A percentile compares a stretch with the other conserved stretches of the same genome.
phyloP scores from a whole-genome alignment of 192 early-diverging fungal species.

The Rhizoclosmatium globosum region DNA sequence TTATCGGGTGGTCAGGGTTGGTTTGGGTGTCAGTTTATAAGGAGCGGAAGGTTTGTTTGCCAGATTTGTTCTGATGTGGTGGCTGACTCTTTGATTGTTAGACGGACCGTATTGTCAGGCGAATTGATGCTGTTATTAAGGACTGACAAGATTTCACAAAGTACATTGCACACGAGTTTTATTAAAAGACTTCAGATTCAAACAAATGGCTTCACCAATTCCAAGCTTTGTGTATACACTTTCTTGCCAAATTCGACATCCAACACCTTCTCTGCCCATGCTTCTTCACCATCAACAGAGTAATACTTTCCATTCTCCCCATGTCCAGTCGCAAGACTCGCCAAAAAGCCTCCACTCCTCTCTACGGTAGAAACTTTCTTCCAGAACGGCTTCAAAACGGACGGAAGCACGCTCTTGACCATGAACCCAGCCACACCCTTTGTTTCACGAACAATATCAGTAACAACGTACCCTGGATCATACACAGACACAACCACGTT shows the following conservation, averaged over 20 bases:
- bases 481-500: background rate
- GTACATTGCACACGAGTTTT: background rate
- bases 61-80: background rate
- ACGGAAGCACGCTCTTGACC: background rate
- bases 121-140: background rate
- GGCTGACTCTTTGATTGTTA: no score
- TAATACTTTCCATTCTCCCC: background rate
- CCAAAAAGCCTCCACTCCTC: slow-evolving; percentile 1
- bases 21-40: background rate
- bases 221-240: background rate
- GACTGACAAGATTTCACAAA: background rate
- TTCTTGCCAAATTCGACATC: background rate
- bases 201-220: no score
- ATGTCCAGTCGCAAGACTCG: background rate
- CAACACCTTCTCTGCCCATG: background rate
- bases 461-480: background rate
- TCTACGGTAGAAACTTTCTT: background rate
- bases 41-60: slow-evolving; percentile 9
- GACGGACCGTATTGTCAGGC: background rate
- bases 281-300: background rate
- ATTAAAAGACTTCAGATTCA: background rate
- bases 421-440: background rate
- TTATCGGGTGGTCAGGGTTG: background rate
- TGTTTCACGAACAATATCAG: background rate
- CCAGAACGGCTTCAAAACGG: background rate